Conservation (phyloP, 1,284 basidiomycete genomes). For the Vanrija sp. region DNA sequence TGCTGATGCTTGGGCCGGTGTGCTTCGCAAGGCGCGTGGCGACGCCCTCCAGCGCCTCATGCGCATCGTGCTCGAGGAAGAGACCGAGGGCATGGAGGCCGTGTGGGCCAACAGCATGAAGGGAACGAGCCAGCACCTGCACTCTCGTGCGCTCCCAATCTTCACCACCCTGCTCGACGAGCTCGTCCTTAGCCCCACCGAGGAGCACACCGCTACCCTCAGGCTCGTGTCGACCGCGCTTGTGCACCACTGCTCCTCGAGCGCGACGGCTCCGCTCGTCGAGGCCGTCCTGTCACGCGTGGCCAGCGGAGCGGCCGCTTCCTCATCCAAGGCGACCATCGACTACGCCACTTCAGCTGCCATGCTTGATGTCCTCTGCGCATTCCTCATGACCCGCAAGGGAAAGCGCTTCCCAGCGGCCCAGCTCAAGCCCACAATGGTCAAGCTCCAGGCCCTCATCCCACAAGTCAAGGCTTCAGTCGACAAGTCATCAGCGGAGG, state of each 20-base stretch:
- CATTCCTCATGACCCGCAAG: conserved; percentile 52
- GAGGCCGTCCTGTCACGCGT: conserved; percentile 49
- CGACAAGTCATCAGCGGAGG: neutral
- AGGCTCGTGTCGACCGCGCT: conserved; percentile 62
- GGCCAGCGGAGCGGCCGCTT: conserved; percentile 12
- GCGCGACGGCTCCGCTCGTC: conserved; percentile 60
- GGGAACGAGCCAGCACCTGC: conserved; percentile 68
- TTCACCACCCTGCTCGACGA: conserved; percentile 54
- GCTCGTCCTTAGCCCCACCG: conserved; percentile 25
- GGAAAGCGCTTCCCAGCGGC: conserved; percentile 53
- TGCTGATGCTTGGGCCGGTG: conserved; percentile 47
- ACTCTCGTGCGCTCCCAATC: conserved; percentile 67
- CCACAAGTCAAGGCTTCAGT: conserved; percentile 8
- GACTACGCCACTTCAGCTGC: conserved; percentile 10
- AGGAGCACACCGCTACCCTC: conserved; percentile 47
- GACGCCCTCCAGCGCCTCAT: conserved; percentile 33
- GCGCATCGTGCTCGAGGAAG: conserved; percentile 30
- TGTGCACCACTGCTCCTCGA: conserved; percentile 68
- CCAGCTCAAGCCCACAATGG: conserved; percentile 48
- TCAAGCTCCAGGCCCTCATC: conserved; percentile 26
- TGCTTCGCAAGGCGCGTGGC: conserved; percentile 41
- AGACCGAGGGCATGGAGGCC: conserved; percentile 36
- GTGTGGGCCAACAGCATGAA: conserved; percentile 37
- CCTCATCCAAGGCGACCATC: conserved; percentile 6
- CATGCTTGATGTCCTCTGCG: conserved; percentile 36